Evolutionary conservation across 306 rosid species (phyloP).

Genomic region (Corylus heterophylla): DNA sequence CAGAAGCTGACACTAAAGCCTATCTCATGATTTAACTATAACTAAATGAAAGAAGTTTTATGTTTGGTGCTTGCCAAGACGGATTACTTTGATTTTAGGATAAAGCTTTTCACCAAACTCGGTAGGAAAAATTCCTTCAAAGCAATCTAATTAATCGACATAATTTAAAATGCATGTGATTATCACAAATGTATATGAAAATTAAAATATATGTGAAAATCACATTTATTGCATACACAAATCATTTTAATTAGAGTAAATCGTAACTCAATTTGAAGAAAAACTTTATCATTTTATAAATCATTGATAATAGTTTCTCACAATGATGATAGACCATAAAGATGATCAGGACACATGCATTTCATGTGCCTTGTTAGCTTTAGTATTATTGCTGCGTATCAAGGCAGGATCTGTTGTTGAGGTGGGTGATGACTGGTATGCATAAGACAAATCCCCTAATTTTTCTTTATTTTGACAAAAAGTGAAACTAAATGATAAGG

Average conservation of each 20-base stretch:
- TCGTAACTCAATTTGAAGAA: no score
- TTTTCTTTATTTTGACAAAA: not conserved
- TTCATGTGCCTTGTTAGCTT: not conserved
- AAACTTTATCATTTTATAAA: not conserved
- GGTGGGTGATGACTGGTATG: slow-evolving; percentile 19
- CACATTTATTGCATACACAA: no score
- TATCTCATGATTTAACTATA: not conserved
- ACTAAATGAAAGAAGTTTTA: not conserved
- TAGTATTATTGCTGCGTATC: not conserved
- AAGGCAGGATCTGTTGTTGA: not conserved
- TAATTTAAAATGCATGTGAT: no score
- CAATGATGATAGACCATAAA: not conserved
- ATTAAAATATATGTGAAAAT: no score
- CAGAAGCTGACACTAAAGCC: slow-evolving; percentile 3
- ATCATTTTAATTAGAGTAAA: no score
- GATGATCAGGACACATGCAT: not conserved
- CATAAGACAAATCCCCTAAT: not conserved
- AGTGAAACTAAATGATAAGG: not conserved
- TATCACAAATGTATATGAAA: no score
- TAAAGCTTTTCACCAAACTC: no score
- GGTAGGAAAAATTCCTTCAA: no score
- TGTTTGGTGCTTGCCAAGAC: slow-evolving; percentile 25
- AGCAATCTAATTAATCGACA: no score
- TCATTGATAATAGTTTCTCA: not conserved
- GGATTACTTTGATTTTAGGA: not conserved